phyloP scores from a whole-genome alignment of 768 basidiomycete genomes.

The Collybia sordida region DNA sequence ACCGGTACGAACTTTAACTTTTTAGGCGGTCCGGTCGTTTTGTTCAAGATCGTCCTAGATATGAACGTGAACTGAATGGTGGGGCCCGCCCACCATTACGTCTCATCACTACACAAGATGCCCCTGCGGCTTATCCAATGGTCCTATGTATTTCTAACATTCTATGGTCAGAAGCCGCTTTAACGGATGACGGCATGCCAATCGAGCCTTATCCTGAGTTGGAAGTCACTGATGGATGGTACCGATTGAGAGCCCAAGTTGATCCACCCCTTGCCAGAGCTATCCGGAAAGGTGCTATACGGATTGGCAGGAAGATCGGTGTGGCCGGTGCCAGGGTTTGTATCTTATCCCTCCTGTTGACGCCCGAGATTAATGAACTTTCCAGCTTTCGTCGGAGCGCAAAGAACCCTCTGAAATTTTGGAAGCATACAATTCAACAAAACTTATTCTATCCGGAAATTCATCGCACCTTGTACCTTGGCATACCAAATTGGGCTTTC shows the following conservation, averaged over 20 bases:
- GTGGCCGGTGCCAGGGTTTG: constrained; percentile 78
- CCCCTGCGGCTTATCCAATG: constrained; percentile 76
- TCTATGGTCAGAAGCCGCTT: constrained; percentile 42
- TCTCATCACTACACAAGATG: constrained; percentile 80
- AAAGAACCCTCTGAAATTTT: constrained; percentile 83
- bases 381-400: constrained; percentile 63
- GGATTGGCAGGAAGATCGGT: constrained; percentile 80
- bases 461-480: constrained; percentile 84
- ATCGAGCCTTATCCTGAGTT: constrained; percentile 54
- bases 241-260: constrained; percentile 73
- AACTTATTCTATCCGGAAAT: constrained; percentile 76
- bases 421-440: constrained; percentile 70
- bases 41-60: constrained; percentile 43
- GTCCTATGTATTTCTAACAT: constrained; percentile 83
- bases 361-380: background rate
- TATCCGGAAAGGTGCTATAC: constrained; percentile 60
- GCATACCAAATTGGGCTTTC: constrained; percentile 87
- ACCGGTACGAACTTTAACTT: constrained; percentile 60
- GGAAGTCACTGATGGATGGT: constrained; percentile 99
- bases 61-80: constrained; percentile 81
- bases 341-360: constrained; percentile 7
- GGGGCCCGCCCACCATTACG: constrained; percentile 82
- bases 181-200: constrained; percentile 35
- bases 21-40: background rate
- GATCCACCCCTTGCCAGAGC: constrained; percentile 77